These are phyloP conservation scores for Pisolithus sp. DNA, from an alignment of 768 basidiomycete species.

Conservation along the genomic window DNA sequence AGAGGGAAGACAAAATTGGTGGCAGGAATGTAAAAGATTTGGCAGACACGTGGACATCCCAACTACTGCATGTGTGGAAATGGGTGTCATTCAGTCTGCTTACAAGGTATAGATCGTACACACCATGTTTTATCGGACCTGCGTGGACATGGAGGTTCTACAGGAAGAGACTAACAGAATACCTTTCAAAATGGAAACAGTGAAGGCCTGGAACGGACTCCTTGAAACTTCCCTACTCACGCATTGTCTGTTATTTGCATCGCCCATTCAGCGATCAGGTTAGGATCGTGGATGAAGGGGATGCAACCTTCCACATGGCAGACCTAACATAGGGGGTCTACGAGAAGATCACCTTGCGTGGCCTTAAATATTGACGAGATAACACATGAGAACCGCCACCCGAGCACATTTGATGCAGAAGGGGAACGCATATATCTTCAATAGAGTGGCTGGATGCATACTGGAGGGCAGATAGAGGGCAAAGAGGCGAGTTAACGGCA, in stretches of 20 bases:
- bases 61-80: slow-evolving; percentile 4
- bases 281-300: slow-evolving; percentile 1
- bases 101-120: not conserved
- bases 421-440: too few relatives aligned
- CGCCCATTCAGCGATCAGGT: slow-evolving; percentile 27
- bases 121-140: not conserved
- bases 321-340: not conserved
- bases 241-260: slow-evolving; percentile 29
- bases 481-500: too few relatives aligned
- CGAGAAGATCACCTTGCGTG: too few relatives aligned
- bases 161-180: slow-evolving; percentile 24
- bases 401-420: not conserved
- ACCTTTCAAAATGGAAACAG: slow-evolving; percentile 8
- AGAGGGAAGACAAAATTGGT: slow-evolving; percentile 35
- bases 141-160: slow-evolving; percentile 14
- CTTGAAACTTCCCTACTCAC: slow-evolving; percentile 14
- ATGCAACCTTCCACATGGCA: too few relatives aligned
- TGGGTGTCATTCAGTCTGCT: not conserved
- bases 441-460: too few relatives aligned
- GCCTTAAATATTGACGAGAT: not conserved
- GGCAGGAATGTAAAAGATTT: slow-evolving; percentile 30
- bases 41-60: slow-evolving; percentile 21
- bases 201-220: not conserved
- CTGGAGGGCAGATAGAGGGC: too few relatives aligned
- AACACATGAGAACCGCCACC: too few relatives aligned